A percentile compares a stretch with the other conserved stretches of the same genome.
phyloP scores from a whole-genome alignment of 1,284 basidiomycete species.

The Pseudozyma sp. region DNA sequence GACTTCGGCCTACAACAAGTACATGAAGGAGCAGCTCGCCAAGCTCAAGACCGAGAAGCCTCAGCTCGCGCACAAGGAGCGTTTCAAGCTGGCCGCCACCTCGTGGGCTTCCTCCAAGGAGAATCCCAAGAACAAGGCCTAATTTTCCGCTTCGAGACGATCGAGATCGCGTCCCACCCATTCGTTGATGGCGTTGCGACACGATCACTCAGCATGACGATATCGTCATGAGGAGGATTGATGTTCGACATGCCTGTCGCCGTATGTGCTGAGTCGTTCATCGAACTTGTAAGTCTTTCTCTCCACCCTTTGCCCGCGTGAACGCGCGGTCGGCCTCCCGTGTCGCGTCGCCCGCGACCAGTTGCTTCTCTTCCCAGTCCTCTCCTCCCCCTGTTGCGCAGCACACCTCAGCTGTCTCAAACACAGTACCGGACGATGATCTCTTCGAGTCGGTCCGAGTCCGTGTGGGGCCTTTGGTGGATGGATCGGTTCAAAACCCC shows the following conservation, averaged over 20 bases:
- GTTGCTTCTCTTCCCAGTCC: background rate
- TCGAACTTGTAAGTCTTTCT: conserved; percentile 3
- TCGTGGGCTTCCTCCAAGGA: conserved; percentile 54
- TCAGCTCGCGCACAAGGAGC: conserved; percentile 55
- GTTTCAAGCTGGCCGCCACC: conserved; percentile 61
- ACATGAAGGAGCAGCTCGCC: conserved; percentile 57
- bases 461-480: background rate
- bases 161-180: no score
- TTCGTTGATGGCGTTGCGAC: background rate
- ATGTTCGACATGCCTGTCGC: background rate
- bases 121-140: conserved; percentile 60
- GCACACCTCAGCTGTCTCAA: no score
- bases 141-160: background rate
- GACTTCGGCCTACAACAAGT: conserved; percentile 49
- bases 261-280: background rate
- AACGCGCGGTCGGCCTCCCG: background rate
- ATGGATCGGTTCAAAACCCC: background rate
- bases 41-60: conserved; percentile 60
- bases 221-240: background rate
- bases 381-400: background rate
- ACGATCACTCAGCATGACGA: background rate
- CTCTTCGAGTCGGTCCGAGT: no score
- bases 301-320: background rate
- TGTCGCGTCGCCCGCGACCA: background rate
- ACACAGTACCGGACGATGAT: no score